Conservation (phyloP, 2,329 filamentous ascomycete species). For the Colletotrichum godetiae region DNA sequence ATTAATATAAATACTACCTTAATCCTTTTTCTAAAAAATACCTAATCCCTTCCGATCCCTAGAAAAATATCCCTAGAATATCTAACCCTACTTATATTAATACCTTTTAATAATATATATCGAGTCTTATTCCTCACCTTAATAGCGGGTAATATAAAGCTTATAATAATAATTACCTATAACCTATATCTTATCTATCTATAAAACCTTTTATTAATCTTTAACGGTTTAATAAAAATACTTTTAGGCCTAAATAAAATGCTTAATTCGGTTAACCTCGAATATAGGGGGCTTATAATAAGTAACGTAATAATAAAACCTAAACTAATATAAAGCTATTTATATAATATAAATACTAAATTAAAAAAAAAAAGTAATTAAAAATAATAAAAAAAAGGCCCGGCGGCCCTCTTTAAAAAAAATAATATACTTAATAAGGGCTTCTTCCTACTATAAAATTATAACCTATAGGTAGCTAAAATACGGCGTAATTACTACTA, state of each 20-base stretch:
- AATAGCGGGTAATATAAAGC: background rate
- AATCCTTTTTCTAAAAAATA: background rate
- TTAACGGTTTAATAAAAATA: background rate
- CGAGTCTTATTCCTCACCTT: background rate
- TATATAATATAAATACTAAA: too few species aligned
- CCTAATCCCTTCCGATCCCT: background rate
- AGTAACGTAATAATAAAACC: too few species aligned
- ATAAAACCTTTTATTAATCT: background rate
- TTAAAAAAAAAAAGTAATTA: background rate
- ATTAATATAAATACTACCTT: background rate
- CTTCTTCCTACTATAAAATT: background rate
- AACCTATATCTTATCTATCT: background rate
- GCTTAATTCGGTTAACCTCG: background rate
- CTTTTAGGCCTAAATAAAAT: background rate
- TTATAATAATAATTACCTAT: background rate
- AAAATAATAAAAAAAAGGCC: background rate
- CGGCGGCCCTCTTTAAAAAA: background rate
- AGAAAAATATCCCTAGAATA: constrained; percentile 1
- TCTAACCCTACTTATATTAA: background rate
- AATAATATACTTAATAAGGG: background rate
- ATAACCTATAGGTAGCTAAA: background rate
- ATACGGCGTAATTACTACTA: background rate
- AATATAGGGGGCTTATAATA: background rate
- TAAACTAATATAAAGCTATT: too few species aligned
- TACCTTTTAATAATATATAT: background rate